Base-by-base conservation (phyloP, 306 rosid genomes). In the Hippophae tibetana region DNA sequence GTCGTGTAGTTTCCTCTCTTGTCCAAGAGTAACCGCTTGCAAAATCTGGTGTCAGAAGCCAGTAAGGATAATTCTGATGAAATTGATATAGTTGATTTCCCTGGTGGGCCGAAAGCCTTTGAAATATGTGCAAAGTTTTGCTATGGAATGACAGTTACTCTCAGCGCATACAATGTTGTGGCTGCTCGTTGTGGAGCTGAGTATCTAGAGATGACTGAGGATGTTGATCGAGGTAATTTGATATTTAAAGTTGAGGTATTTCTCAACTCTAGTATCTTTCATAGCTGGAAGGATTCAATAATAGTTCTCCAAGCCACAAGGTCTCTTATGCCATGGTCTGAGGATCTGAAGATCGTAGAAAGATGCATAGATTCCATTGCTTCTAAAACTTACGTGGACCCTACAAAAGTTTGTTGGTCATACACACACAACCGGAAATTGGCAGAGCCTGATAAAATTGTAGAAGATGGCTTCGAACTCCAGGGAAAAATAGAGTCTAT, bases 291-390 rank as follows among this genome's bases (percentile, higher is more conserved):
- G 70, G 99, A 93, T 69, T 84, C 97, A 66, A 88, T 93, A 52
- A 86, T 82, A 74, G 95, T 93, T 71, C 94, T 93, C 44, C 99
- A 93, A 72, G 86, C 94, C 14, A 68, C 95, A 18, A 92, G 82
- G 62, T 79, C 88, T 70, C 88, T 92, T 70, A 74, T 86, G 47
- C 96, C 99, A 3, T 93, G 97, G 99, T 76, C 95, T 13, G 99
- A 93, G 72, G 94, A 84, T 74, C 75, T 93, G 67, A 84, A 82
- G 78, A 93, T 93, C 43, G 66, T 84, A 9, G 99, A 94, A 62
- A 88, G 99, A 82, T 93, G 99, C 72, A 71, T 93, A 42, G 99
- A 93, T 76, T 88, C 97, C 48, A 82, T 93, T 62, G 99, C 99
- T 52, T 84, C 97, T 27, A 93, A 86, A 70, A 93, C 95, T 42